A percentile compares a stretch with the other conserved stretches of the same genome.
These are phyloP conservation scores for Dipodascus geniculatus DNA, from an alignment of 805 yeast species.

Conservation along the genomic window DNA sequence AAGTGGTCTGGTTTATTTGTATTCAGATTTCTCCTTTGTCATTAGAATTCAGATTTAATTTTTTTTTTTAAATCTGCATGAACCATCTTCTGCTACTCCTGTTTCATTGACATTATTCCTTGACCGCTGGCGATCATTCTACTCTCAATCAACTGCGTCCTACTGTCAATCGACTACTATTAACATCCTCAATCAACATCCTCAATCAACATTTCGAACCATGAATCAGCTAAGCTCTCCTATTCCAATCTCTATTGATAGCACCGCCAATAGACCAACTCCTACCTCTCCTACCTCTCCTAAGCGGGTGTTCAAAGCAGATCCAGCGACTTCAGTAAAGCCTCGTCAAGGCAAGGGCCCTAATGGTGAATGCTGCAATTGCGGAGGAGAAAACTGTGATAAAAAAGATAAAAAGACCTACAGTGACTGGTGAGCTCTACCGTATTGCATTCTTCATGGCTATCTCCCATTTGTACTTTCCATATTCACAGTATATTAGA, in stretches of 20 bases:
- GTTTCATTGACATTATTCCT: background rate
- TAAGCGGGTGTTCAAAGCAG: background rate
- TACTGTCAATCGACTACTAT: background rate
- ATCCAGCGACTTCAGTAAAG: background rate
- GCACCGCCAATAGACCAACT: background rate
- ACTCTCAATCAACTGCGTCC: background rate
- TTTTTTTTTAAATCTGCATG: background rate
- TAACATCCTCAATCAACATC: too few relatives aligned
- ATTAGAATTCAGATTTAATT: too few relatives aligned
- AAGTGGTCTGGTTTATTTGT: slow-evolving; percentile 1
- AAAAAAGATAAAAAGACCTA: background rate
- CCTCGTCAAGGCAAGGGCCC: background rate
- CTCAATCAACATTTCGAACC: background rate
- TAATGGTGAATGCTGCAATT: slow-evolving; percentile 1
- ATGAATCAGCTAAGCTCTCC: background rate
- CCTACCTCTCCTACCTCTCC: background rate
- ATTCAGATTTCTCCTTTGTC: too few relatives aligned
- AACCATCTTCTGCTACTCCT: too few relatives aligned
- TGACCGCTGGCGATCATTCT: too few relatives aligned
- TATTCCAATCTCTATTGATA: background rate
- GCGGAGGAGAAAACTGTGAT: slow-evolving; percentile 3
- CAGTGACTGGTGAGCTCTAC: background rate
- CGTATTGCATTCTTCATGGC: background rate
- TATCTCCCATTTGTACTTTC: background rate
- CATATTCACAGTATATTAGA: background rate